Conservation (phyloP, 106 monocot species). For the Dioscorea alata region DNA sequence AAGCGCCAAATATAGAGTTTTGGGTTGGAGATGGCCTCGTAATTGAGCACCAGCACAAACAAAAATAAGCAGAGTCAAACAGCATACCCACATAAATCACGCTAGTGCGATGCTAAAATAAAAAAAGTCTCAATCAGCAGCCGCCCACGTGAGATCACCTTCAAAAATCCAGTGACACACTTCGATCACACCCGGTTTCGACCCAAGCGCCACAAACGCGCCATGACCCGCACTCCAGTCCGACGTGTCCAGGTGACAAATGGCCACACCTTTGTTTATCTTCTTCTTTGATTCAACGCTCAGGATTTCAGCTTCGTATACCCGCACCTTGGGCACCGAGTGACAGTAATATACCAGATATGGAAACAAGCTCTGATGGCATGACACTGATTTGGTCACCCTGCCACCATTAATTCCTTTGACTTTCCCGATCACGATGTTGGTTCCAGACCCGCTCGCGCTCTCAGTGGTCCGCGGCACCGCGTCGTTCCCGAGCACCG, state of each 20-base stretch:
- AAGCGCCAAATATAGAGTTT: no score
- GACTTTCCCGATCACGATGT: slow-evolving; percentile 52
- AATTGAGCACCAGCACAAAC: no score
- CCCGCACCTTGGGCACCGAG: slow-evolving; percentile 76
- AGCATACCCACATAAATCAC: no score
- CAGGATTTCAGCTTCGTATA: slow-evolving; percentile 75
- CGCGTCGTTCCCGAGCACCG: slow-evolving; percentile 49
- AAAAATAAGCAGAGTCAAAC: no score
- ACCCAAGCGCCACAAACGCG: slow-evolving; percentile 81
- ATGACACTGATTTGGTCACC: slow-evolving; percentile 69
- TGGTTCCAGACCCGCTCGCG: slow-evolving; percentile 29
- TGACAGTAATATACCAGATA: slow-evolving; percentile 95
- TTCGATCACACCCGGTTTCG: slow-evolving; percentile 75
- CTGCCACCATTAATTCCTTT: slow-evolving; percentile 57
- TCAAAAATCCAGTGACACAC: slow-evolving; percentile 98
- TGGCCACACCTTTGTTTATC: slow-evolving; percentile 82
- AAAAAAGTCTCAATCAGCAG: no score
- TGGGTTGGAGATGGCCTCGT: no score
- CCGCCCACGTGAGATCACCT: slow-evolving; percentile 92
- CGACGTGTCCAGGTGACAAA: slow-evolving; percentile 97
- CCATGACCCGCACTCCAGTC: slow-evolving; percentile 82
- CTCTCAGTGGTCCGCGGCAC: slow-evolving; percentile 56
- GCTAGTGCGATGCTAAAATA: no score
- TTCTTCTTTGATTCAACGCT: slow-evolving; percentile 23
- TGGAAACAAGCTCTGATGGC: slow-evolving; percentile 94